Evolutionary conservation across 2,329 filamentous ascomycete genomes (phyloP).

Genomic region (Epichloe sibirici): DNA sequence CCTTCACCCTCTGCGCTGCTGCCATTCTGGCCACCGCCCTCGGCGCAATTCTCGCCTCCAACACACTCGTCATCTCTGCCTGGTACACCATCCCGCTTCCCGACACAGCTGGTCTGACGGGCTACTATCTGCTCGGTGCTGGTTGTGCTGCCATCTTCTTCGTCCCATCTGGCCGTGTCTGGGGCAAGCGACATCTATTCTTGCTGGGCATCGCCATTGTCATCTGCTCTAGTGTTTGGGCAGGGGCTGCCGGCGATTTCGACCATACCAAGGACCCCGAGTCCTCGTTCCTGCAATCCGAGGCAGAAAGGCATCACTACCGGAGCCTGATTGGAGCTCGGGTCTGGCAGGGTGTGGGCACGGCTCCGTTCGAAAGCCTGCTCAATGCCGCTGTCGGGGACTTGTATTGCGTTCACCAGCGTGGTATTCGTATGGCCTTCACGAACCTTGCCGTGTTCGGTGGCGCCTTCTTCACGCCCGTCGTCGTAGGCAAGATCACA

Average conservation of each 20-base stretch:
- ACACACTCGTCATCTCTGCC: slow-evolving; percentile 65
- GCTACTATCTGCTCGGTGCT: slow-evolving; percentile 75
- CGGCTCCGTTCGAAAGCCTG: slow-evolving; percentile 80
- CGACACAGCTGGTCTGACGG: slow-evolving; percentile 70
- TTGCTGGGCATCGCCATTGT: slow-evolving; percentile 64
- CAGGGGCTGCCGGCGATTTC: slow-evolving; percentile 46
- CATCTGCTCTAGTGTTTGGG: slow-evolving; percentile 67
- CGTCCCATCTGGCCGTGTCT: slow-evolving; percentile 77
- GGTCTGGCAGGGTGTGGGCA: slow-evolving; percentile 73
- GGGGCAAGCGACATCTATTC: slow-evolving; percentile 87
- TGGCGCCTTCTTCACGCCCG: slow-evolving; percentile 58
- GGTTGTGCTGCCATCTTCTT: slow-evolving; percentile 73
- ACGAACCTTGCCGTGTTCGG: slow-evolving; percentile 46
- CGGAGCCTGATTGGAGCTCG: slow-evolving; percentile 63
- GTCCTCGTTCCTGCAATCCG: background rate
- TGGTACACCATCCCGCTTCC: slow-evolving; percentile 56
- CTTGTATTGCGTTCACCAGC: slow-evolving; percentile 76
- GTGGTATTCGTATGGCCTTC: slow-evolving; percentile 79
- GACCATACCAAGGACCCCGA: background rate
- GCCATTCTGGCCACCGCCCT: slow-evolving; percentile 76
- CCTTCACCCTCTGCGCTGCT: slow-evolving; percentile 63
- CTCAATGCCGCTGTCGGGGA: slow-evolving; percentile 86
- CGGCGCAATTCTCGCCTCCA: slow-evolving; percentile 77
- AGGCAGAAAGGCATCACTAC: slow-evolving; percentile 37
- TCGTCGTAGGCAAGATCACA: slow-evolving; percentile 83